These are phyloP conservation scores for Ceratocystis cacaofunesta DNA, from an alignment of 2,329 filamentous ascomycete genomes.

Conservation along the genomic window DNA sequence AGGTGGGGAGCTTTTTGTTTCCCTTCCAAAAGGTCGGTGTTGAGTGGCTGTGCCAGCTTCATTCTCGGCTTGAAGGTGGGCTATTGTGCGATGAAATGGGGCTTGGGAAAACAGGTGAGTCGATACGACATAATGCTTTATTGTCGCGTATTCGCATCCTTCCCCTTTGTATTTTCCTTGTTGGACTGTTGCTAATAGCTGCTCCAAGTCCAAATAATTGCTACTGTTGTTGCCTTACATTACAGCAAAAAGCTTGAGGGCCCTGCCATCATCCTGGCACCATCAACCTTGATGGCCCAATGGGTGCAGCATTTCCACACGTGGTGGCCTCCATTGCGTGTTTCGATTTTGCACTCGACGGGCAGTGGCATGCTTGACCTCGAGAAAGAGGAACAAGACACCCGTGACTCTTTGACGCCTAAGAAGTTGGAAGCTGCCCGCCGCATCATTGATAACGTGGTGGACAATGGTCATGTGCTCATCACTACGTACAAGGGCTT, in stretches of 20 bases:
- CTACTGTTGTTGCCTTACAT: slow-evolving; percentile 79
- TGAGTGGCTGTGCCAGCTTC: slow-evolving; percentile 88
- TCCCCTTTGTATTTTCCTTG: background rate
- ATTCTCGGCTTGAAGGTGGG: slow-evolving; percentile 76
- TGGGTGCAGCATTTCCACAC: slow-evolving; percentile 98
- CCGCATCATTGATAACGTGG: slow-evolving; percentile 68
- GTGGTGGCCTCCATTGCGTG: slow-evolving; percentile 98
- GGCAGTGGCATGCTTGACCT: slow-evolving; percentile 93
- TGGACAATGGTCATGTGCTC: slow-evolving; percentile 74
- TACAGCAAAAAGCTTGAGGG: slow-evolving; percentile 75
- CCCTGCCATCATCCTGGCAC: slow-evolving; percentile 81
- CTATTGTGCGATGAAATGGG: slow-evolving; percentile 98
- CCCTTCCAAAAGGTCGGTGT: slow-evolving; percentile 96
- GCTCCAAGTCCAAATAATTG: slow-evolving; percentile 39
- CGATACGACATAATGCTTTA: too few species aligned
- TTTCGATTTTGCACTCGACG: slow-evolving; percentile 88
- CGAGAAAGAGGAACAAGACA: slow-evolving; percentile 40
- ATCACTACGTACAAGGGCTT: slow-evolving; percentile 92
- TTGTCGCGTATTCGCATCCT: background rate
- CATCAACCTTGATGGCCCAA: slow-evolving; percentile 86
- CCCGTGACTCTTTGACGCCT: slow-evolving; percentile 30
- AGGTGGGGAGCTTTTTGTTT: slow-evolving; percentile 83
- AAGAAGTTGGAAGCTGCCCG: slow-evolving; percentile 53
- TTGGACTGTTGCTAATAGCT: slow-evolving; percentile 6
- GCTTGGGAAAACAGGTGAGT: slow-evolving; percentile 64